phyloP scores from a whole-genome alignment of 257 asterid genomes.

The Ocimum tenuiflorum region DNA sequence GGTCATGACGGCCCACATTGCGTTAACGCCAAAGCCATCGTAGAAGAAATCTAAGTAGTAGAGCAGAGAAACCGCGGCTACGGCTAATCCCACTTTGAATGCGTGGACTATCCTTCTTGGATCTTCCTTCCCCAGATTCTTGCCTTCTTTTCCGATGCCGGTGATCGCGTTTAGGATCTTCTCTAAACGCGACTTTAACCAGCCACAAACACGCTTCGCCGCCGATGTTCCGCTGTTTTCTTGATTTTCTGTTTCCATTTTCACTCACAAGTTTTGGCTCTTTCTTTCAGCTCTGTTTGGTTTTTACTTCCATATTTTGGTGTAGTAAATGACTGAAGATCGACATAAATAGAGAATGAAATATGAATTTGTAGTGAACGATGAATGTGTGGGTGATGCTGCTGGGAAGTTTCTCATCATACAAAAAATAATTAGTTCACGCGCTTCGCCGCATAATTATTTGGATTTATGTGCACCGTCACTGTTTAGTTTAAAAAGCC shows the following conservation, averaged over 20 bases:
- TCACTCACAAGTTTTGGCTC: not conserved
- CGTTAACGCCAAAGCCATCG: constrained; percentile 33
- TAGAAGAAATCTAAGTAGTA: constrained; percentile 34
- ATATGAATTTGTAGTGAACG: too few relatives aligned
- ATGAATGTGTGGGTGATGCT: too few relatives aligned
- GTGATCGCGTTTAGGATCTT: not conserved
- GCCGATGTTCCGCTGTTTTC: not conserved
- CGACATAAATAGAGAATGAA: too few relatives aligned
- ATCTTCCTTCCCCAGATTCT: constrained; percentile 23
- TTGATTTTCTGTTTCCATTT: constrained; percentile 27
- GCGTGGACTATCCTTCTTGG: constrained; percentile 31
- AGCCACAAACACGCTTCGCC: not conserved
- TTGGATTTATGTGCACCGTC: too few relatives aligned
- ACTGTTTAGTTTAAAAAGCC: too few relatives aligned
- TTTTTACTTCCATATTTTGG: too few relatives aligned
- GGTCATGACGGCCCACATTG: constrained; percentile 53
- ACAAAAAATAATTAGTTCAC: too few relatives aligned
- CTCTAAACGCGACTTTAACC: constrained; percentile 6
- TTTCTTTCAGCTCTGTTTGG: too few relatives aligned
- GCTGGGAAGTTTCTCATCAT: too few relatives aligned
- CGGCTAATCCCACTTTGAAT: constrained; percentile 32
- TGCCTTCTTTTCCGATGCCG: not conserved
- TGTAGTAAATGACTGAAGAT: too few relatives aligned
- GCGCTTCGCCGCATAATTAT: too few relatives aligned
- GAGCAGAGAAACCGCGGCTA: constrained; percentile 26